phyloP scores from a whole-genome alignment of 768 basidiomycete species.

The Coprinopsis strossmayeri region DNA sequence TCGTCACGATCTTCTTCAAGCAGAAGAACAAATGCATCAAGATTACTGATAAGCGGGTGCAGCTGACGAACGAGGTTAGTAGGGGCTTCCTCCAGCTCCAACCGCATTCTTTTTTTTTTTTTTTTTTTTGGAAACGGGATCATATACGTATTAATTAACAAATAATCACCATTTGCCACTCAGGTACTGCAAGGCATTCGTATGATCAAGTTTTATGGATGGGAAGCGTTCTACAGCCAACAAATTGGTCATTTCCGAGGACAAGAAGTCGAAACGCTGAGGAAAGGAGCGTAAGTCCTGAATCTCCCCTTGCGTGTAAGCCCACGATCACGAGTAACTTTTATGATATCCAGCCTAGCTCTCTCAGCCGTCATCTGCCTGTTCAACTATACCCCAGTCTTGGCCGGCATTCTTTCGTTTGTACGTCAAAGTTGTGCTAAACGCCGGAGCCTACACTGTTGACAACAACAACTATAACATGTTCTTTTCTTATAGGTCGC shows the following conservation, averaged over 20 bases:
- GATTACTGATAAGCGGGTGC: slow-evolving; percentile 61
- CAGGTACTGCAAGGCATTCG: slow-evolving; percentile 60
- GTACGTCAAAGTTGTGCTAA: slow-evolving; percentile 25
- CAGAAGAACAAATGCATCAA: slow-evolving; percentile 52
- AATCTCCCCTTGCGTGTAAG: too few species aligned
- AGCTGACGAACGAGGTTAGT: slow-evolving; percentile 56
- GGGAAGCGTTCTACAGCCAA: slow-evolving; percentile 44
- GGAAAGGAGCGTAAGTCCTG: slow-evolving; percentile 28
- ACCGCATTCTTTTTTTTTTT: too few species aligned
- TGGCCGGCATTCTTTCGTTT: slow-evolving; percentile 45
- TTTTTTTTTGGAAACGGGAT: too few species aligned
- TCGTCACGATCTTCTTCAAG: slow-evolving; percentile 45
- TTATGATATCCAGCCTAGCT: slow-evolving; percentile 31
- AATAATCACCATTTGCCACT: not conserved
- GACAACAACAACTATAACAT: not conserved
- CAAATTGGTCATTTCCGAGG: slow-evolving; percentile 34
- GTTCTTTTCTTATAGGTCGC: slow-evolving; percentile 35
- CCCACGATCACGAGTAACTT: too few species aligned
- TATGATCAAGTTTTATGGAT: slow-evolving; percentile 57
- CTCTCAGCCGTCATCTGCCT: slow-evolving; percentile 31
- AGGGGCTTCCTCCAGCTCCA: not conserved
- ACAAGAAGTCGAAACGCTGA: slow-evolving; percentile 32
- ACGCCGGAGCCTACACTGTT: too few species aligned
- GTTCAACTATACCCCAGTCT: slow-evolving; percentile 43
- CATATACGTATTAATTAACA: too few species aligned